Conservation (phyloP, 176 grass and related monocot genomes). For the Oryza longistaminata region DNA sequence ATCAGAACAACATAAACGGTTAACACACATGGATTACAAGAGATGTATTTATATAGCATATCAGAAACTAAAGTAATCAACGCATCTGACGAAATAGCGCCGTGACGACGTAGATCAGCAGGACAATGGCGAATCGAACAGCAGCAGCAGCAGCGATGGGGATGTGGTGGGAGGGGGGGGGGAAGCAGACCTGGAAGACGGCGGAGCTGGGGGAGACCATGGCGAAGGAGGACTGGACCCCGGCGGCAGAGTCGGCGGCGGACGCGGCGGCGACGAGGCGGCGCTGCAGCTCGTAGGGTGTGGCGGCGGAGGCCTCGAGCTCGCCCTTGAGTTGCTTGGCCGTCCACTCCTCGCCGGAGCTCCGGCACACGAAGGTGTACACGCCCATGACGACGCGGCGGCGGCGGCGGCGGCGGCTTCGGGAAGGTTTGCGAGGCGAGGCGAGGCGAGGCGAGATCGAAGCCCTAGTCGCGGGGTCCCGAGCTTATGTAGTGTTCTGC, state of each 20-base stretch:
- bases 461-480: slow-evolving; percentile 27
- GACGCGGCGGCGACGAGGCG: slow-evolving; percentile 61
- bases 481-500: slow-evolving; percentile 30
- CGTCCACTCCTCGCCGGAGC: slow-evolving; percentile 65
- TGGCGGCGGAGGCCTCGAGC: slow-evolving; percentile 68
- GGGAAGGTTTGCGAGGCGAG: background rate
- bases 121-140: too few relatives aligned
- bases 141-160: too few relatives aligned
- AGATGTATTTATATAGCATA: background rate
- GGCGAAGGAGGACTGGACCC: slow-evolving; percentile 89
- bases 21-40: background rate
- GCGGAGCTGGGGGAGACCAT: slow-evolving; percentile 79
- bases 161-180: too few relatives aligned
- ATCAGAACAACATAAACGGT: too few relatives aligned
- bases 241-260: slow-evolving; percentile 49
- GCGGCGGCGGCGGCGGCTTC: background rate
- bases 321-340: slow-evolving; percentile 77
- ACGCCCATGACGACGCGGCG: slow-evolving; percentile 58
- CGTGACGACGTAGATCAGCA: background rate
- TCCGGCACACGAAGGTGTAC: slow-evolving; percentile 95
- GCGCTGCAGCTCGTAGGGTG: slow-evolving; percentile 74
- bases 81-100: too few relatives aligned
- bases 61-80: too few relatives aligned
- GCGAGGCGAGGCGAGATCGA: too few relatives aligned
- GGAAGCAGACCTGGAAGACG: slow-evolving; percentile 77